Evolutionary conservation across 768 basidiomycete species (phyloP).

Genomic region (Symmetrospora coprosmae): DNA sequence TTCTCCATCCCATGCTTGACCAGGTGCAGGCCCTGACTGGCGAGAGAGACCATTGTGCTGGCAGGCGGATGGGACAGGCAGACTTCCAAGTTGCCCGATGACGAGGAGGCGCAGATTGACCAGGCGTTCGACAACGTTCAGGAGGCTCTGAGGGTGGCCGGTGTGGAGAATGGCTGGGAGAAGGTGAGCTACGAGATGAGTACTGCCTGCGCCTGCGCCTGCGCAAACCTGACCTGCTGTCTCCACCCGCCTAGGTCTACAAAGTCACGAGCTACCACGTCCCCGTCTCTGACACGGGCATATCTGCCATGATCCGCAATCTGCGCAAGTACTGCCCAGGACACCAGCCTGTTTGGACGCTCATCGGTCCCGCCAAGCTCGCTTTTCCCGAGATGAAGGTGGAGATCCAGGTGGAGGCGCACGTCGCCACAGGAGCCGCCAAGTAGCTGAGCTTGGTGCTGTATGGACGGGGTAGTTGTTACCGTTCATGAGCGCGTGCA

Average conservation of each 20-base stretch:
- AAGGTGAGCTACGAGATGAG: no score
- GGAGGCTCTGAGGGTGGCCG: neutral
- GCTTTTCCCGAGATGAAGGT: neutral
- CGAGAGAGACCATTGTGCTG: no score
- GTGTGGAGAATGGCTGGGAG: constrained; percentile 3
- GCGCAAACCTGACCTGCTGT: neutral
- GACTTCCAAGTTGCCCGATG: neutral
- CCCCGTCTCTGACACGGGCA: neutral
- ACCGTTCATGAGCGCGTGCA: no score
- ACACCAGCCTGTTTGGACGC: neutral
- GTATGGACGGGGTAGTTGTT: no score
- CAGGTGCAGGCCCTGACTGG: no score
- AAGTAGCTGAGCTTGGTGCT: no score
- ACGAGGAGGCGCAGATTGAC: neutral
- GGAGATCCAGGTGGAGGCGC: neutral
- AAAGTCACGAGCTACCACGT: constrained; percentile 14
- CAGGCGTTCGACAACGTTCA: constrained; percentile 23
- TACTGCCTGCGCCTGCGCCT: neutral
- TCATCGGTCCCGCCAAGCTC: neutral
- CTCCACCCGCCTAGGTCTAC: neutral
- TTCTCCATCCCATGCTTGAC: no score
- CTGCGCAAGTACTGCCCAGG: neutral
- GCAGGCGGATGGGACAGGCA: neutral
- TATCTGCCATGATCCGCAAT: neutral
- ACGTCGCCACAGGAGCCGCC: no score